phyloP scores from a whole-genome alignment of 2,329 filamentous ascomycete species.

The Penicillium concentricum region DNA sequence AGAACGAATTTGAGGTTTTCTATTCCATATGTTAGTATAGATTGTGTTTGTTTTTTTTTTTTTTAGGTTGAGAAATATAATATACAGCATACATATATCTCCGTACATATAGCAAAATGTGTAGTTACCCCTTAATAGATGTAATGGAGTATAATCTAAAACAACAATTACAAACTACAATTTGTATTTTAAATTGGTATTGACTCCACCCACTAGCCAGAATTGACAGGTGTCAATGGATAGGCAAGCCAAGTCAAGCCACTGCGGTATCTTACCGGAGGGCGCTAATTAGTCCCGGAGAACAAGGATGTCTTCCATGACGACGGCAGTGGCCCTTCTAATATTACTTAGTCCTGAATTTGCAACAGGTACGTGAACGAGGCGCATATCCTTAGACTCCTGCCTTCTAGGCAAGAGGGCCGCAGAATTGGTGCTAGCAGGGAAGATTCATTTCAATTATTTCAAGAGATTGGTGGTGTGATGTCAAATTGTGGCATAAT shows the following conservation, averaged over 20 bases:
- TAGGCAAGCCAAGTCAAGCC: constrained; percentile 3
- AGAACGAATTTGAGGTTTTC: background rate
- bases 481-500: background rate
- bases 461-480: background rate
- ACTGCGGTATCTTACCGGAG: background rate
- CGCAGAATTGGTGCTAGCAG: background rate
- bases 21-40: too few relatives aligned
- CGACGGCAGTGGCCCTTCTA: too few relatives aligned
- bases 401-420: background rate
- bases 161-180: background rate
- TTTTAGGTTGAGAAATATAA: too few relatives aligned
- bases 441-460: background rate
- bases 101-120: background rate
- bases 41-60: too few relatives aligned
- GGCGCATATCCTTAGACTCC: background rate
- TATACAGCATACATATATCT: background rate
- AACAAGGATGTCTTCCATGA: background rate
- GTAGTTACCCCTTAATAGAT: background rate
- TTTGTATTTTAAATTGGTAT: background rate
- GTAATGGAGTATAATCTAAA: too few relatives aligned
- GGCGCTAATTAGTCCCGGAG: background rate
- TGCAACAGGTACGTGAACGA: background rate
- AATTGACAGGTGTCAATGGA: constrained; percentile 7
- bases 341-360: background rate
- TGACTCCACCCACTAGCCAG: background rate